Evolutionary conservation across 768 basidiomycete genomes (phyloP), one percentile per base, ranked within the genome.

Genomic region (Tulasnella sp.): DNA sequence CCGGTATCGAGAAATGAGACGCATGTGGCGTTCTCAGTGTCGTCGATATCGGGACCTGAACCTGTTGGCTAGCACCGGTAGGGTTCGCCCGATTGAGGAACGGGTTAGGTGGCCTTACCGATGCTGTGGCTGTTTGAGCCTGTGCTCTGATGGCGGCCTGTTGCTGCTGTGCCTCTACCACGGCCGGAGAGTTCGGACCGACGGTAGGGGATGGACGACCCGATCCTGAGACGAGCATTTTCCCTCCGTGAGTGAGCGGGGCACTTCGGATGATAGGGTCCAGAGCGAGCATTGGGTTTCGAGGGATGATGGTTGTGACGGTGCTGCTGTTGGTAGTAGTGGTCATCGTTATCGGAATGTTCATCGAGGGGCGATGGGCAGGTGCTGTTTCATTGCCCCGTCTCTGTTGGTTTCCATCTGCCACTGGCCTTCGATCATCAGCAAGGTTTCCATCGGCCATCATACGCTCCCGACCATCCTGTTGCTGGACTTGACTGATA

Each of bases 231-330:
- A 43, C 44, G 29, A 59, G 49, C 58, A 51, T 51, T 29, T 47
- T 49, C 11, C 58, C 58, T 27, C 58, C 58, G 19, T 32, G 26
- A 4, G 55, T 56, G 26, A 56, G 21, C 3, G 58, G 58, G 8
- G 58, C 58, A 38, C 58, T 59, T 9, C 58, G 45, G 23, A 59
- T 59, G 47, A 51, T 30, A 30, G 58, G 45, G 29, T 59, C 58
- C 27, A 59, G 32, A 34, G 15, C 47, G 10, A 59, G 50, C 19
- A 48, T 32, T 11, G 58, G 58, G 47, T 59, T 50, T 17, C 58
- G 58, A 19, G 58, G 58, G 27, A 51, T 48, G 17, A 47, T 17
- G 11, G 47, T 48, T 7, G 34, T 38, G 5, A 48, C 47, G 19
- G 27, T 23, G 27, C n/a, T 48, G 47, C n/a, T 29, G 19, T n/a